phyloP scores from a whole-genome alignment of 768 basidiomycete species.

The Tylopilus subfusipes region DNA sequence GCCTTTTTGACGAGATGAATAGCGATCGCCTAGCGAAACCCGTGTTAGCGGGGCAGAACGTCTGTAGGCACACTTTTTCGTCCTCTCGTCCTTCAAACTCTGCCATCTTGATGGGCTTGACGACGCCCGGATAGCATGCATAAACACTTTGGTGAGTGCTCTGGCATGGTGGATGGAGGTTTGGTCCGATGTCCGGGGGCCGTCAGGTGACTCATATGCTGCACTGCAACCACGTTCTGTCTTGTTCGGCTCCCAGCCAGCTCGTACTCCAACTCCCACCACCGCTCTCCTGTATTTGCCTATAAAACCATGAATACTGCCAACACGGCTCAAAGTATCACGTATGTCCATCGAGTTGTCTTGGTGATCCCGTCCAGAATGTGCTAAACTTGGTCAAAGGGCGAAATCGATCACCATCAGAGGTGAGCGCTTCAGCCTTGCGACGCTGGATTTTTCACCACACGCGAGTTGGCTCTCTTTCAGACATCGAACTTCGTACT shows the following conservation, averaged over 20 bases:
- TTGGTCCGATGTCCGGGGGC: too few relatives aligned
- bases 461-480: not conserved
- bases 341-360: not conserved
- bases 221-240: too few relatives aligned
- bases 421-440: not conserved
- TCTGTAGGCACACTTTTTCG: constrained; percentile 66
- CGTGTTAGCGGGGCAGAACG: not conserved
- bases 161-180: too few relatives aligned
- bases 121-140: constrained; percentile 74
- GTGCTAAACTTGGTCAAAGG: not conserved
- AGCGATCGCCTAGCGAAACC: constrained; percentile 71
- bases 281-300: too few relatives aligned
- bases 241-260: too few relatives aligned
- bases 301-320: not conserved
- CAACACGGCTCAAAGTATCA: not conserved
- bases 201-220: too few relatives aligned
- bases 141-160: too few relatives aligned
- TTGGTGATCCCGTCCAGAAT: too few relatives aligned
- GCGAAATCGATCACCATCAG: not conserved
- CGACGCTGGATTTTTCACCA: too few relatives aligned
- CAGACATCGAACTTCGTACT: constrained; percentile 3
- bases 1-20: constrained; percentile 93
- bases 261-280: too few relatives aligned
- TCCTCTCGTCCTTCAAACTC: constrained; percentile 93
- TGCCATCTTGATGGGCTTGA: constrained; percentile 88